Percentiles rank a stretch among this genome's conserved stretches.
Conservation (phyloP, 768 basidiomycete genomes). For the Calocera cornea region DNA sequence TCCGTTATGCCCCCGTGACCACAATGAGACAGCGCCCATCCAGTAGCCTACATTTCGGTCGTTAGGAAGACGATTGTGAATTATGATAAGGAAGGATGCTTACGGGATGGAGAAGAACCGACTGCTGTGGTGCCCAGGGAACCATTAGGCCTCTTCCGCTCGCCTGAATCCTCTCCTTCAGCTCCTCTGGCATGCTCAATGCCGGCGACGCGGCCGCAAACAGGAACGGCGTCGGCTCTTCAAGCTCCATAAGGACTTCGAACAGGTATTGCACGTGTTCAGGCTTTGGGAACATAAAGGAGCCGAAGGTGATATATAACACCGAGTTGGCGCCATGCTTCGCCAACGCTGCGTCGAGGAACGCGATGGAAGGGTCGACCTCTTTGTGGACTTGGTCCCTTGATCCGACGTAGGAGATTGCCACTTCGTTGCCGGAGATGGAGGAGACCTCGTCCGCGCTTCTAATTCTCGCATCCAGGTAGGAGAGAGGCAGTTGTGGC, state of each 20-base stretch:
- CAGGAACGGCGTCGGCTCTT: background rate
- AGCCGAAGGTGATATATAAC: background rate
- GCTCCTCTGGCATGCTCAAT: slow-evolving; percentile 13
- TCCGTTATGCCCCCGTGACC: background rate
- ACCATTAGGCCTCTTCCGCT: slow-evolving; percentile 16
- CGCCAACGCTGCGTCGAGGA: background rate
- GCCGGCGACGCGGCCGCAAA: slow-evolving; percentile 10
- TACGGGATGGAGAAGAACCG: slow-evolving; percentile 18
- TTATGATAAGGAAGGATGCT: background rate
- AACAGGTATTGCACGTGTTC: background rate
- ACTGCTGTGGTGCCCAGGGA: slow-evolving; percentile 20
- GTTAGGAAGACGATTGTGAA: background rate
- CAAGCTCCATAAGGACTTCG: background rate
- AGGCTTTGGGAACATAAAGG: background rate
- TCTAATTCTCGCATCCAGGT: background rate
- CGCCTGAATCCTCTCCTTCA: slow-evolving; percentile 12
- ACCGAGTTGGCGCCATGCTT: background rate
- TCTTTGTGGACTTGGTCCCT: background rate
- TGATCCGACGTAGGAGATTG: background rate
- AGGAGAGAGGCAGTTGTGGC: background rate
- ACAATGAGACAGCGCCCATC: background rate
- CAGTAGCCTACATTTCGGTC: background rate
- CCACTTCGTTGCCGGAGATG: background rate
- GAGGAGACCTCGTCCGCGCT: background rate
- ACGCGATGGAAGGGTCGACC: background rate